Evolutionary conservation across 108 stramenopile species (phyloP), one percentile per base, ranked within the genome.

Genomic region (Stephanodiscus minutulus): DNA sequence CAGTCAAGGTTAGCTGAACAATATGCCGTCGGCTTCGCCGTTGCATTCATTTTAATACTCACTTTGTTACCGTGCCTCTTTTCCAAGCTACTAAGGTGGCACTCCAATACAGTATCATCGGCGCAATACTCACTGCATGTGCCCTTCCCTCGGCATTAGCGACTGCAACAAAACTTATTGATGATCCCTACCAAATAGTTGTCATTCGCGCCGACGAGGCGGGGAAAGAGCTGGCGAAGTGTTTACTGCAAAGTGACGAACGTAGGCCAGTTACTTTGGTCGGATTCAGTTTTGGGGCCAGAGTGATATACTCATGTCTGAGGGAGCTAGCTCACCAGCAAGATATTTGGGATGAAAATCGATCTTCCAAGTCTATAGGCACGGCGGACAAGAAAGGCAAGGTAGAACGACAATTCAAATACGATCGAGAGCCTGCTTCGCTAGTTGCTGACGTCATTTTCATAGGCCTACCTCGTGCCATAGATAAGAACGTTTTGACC

Each of bases 211-310:
- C 96, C 1, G 86, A 92, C 57, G 86, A 93, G 65, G 95, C 95
- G 24, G 97, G 97, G 20, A 61, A 73, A 46, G 88, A 90, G 61
- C 72, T 97, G 29, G 97, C 95, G 17, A 70, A 77, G 48, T 87
- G 89, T 28, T 69, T 97, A 44, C 71, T 93, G 21, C 59, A 82
- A 28, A 82, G 87, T 31, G 82, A 86, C 31, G 84, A 80, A 44
- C 73, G 81, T 25, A 79, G 96, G 24, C 97, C 97, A 12, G 96
- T 98, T 7, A 91, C 91, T 13, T 81, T 98, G 25, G 55, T 97
- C 43, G 97, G 97, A 22, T 97, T 87, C 64, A 88, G 87, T 3
- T 92, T 98, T 59, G 97, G 97, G 9, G 96, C 92, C 6, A 83
- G 96, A 50, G 86, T 97, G 18, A 86, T 98, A 43, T 91, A 87